Evolutionary conservation across 371 early-diverging fungal genomes (phyloP).

Genomic region (Saksenaea oblongispora): DNA sequence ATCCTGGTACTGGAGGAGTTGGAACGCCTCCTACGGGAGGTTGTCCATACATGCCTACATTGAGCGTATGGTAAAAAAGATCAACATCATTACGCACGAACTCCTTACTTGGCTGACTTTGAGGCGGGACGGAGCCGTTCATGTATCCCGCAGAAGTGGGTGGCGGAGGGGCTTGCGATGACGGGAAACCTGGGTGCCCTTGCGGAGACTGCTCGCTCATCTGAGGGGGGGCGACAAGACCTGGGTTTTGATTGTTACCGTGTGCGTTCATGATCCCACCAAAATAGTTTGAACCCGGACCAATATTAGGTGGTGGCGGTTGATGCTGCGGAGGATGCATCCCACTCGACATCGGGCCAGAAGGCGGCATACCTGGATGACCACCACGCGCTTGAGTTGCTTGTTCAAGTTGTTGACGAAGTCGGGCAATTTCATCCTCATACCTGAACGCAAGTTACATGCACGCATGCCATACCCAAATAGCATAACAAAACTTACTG

Average conservation of each 20-base stretch:
- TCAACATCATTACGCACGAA: neutral
- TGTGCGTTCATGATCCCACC: constrained; percentile 28
- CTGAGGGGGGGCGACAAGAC: constrained; percentile 5
- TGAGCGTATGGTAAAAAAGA: neutral
- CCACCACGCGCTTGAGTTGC: constrained; percentile 15
- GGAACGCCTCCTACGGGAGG: neutral
- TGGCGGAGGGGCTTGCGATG: constrained; percentile 7
- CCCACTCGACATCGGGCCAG: constrained; percentile 24
- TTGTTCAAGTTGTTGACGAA: constrained; percentile 36
- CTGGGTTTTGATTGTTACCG: constrained; percentile 11
- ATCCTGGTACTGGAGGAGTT: neutral
- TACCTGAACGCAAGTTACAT: constrained; percentile 15
- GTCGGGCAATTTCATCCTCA: constrained; percentile 36
- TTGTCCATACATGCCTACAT: neutral
- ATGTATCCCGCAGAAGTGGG: constrained; percentile 1
- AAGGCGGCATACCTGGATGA: constrained; percentile 18
- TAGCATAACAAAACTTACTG: constrained; percentile 40
- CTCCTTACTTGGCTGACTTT: neutral
- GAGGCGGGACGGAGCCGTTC: constrained; percentile 13
- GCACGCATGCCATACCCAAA: constrained; percentile 15
- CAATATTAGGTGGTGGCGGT: constrained; percentile 28
- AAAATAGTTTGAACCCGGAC: constrained; percentile 28
- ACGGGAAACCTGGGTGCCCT: constrained; percentile 1
- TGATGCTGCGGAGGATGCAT: constrained; percentile 26
- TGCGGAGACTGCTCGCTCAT: neutral